phyloP scores from a whole-genome alignment of 345 rosid species.

The Pugionium dolabratum region DNA sequence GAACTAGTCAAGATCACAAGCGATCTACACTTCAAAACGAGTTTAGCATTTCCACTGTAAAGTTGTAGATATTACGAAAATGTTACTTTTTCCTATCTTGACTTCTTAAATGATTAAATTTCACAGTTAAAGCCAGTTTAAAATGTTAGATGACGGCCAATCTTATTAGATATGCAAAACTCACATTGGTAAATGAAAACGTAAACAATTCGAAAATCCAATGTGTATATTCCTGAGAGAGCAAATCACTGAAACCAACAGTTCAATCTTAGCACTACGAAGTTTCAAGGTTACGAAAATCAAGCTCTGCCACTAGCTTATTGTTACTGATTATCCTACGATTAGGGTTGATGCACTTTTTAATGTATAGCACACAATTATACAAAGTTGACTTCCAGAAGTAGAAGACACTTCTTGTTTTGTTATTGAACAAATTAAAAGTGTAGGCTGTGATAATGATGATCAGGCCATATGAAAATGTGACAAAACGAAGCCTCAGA shows the following conservation, averaged over 20 bases:
- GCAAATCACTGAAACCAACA: constrained; percentile 32
- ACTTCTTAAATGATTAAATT: constrained; percentile 11
- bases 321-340: constrained; percentile 21
- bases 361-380: not conserved
- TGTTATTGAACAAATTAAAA: too few relatives aligned
- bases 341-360: constrained; percentile 16
- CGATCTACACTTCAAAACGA: constrained; percentile 29
- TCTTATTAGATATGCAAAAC: not conserved
- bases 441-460: not conserved
- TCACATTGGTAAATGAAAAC: constrained; percentile 12
- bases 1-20: constrained; percentile 33
- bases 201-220: constrained; percentile 32
- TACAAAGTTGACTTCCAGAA: constrained; percentile 13
- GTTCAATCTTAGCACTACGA: constrained; percentile 19
- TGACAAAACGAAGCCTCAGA: constrained; percentile 8
- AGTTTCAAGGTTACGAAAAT: constrained; percentile 25
- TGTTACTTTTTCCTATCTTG: constrained; percentile 4
- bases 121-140: not conserved
- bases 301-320: constrained; percentile 32
- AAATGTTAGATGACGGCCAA: not conserved
- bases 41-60: constrained; percentile 35
- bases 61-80: constrained; percentile 42
- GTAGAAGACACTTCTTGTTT: constrained; percentile 5
- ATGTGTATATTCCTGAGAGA: constrained; percentile 20
- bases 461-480: constrained; percentile 14